Base-by-base conservation (phyloP, 129 eudicot species). In the Lonicera japonica region DNA sequence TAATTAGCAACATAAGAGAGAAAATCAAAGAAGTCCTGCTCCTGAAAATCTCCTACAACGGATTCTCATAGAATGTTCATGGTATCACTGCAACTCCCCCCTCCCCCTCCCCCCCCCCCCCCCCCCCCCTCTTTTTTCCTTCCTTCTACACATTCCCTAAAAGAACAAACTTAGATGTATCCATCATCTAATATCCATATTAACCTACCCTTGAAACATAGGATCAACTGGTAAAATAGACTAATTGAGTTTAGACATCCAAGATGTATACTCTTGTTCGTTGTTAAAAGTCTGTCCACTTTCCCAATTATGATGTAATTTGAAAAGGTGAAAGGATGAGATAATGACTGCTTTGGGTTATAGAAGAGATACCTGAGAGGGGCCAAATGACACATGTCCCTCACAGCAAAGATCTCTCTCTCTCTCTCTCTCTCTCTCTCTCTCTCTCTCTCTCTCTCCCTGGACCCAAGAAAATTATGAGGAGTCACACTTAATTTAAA, bases 401-500 rank as follows among this genome's bases (percentile, higher is more conserved):
- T 29, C 36, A 29, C 2, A 1, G 36, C 36, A 29, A 29, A 29
- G 36, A 29, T 6, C 2, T 29, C 5, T 43, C 13, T n/a, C 13
- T 43, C 50, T 10, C 50, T 11, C 5, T 43, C 50, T 43, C 50
- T 1, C 50, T 2, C 13, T 43, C 8, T 14, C 8, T n/a, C 13
- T 43, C 50, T 10, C 50, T 11, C 5, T 43, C 50, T 43, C 50
- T 1, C 50, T 2, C 13, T 43, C 8, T 14, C 8, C 36, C 36
- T 29, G 36, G 36, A 29, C 36, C 66, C 21, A 21, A 21, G 21
- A 51, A 21, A 61, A 60, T 14, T 61, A 25, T 21, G 56, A 22
- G n/a, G 43, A 47, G 56, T 46, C n/a, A n/a, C n/a, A n/a, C n/a
- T 56, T 14, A 61, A 61, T 41, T 46, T 46, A 6, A 43, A 62